These are phyloP conservation scores for Silene noctiflora DNA, from an alignment of 179 eudicot species.

Conservation along the genomic window DNA sequence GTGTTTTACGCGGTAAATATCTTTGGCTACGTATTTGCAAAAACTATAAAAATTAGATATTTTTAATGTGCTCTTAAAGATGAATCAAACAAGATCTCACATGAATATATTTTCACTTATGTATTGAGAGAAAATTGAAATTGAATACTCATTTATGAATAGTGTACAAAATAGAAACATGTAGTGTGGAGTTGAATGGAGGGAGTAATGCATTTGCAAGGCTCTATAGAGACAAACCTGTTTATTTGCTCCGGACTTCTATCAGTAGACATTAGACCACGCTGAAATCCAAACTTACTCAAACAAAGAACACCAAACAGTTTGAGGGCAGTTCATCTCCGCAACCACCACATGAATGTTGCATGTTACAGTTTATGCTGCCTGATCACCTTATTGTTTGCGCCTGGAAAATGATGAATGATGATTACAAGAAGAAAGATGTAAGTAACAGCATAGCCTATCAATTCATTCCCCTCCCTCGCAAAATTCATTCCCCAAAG, in stretches of 20 bases:
- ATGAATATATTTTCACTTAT: no score
- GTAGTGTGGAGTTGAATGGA: no score
- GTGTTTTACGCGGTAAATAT: no score
- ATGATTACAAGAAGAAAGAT: not conserved
- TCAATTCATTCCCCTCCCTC: not conserved
- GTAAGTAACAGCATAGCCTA: not conserved
- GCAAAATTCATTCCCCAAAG: not conserved
- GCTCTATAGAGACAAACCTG: slow-evolving; percentile 24
- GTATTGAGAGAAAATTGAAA: no score
- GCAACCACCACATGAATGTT: slow-evolving; percentile 18
- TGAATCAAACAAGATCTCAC: no score
- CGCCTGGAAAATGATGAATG: not conserved
- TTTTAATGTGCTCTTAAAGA: no score
- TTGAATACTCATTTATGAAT: no score
- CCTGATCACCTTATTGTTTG: not conserved
- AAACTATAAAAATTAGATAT: no score
- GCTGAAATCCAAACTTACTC: slow-evolving; percentile 29
- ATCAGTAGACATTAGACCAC: slow-evolving; percentile 45
- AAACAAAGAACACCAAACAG: slow-evolving; percentile 29
- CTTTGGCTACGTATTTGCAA: no score
- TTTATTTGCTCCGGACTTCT: slow-evolving; percentile 33
- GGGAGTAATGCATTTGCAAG: not conserved
- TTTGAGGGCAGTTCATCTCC: slow-evolving; percentile 27
- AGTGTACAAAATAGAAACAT: no score
- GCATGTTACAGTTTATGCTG: slow-evolving; percentile 18